Evolutionary conservation across 2,329 filamentous ascomycete genomes (phyloP).

Genomic region (Botrytis medusae): DNA sequence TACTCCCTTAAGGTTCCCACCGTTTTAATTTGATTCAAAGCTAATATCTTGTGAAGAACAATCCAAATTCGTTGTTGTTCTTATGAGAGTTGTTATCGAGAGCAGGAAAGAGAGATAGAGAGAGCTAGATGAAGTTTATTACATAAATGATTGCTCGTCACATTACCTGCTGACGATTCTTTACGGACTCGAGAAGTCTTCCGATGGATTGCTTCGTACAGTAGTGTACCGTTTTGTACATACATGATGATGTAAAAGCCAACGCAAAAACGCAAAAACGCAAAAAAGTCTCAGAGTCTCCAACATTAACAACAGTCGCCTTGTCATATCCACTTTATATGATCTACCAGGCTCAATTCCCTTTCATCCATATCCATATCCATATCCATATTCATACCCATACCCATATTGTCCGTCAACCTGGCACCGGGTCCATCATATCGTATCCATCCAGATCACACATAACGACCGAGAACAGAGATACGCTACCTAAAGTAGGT

Average conservation of each 20-base stretch:
- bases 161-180: neutral
- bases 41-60: neutral
- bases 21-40: constrained; percentile 6
- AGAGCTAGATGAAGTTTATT: neutral
- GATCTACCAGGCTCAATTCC: neutral
- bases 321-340: constrained; percentile 8
- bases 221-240: neutral
- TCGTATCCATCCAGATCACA: neutral
- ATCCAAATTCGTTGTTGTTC: too few relatives aligned
- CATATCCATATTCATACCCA: neutral
- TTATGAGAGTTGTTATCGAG: neutral
- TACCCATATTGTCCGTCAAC: neutral
- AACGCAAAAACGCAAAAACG: neutral
- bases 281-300: neutral
- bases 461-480: neutral
- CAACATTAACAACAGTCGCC: neutral
- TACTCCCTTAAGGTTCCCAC: constrained; percentile 9
- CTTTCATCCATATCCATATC: neutral
- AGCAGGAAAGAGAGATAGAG: neutral
- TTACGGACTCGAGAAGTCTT: neutral
- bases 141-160: neutral
- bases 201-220: neutral
- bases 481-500: neutral
- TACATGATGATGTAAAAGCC: constrained; percentile 12
- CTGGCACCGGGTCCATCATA: neutral